phyloP scores from a whole-genome alignment of 2,329 filamentous ascomycete genomes.

The Dactylellina parvicollis region DNA sequence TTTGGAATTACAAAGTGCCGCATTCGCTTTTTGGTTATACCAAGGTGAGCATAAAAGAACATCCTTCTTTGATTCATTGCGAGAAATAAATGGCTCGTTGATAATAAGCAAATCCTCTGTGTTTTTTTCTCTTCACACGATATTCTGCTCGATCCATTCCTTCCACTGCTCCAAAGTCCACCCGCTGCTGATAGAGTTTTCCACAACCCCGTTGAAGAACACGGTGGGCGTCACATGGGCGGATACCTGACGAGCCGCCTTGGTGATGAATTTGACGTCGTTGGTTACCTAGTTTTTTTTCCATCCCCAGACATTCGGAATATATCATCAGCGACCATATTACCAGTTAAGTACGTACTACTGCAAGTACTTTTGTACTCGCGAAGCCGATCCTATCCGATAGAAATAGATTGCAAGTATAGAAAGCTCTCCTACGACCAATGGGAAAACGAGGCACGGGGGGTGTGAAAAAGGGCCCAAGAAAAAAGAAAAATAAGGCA shows the following conservation, averaged over 20 bases:
- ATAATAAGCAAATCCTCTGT: conserved; percentile 12
- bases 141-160: conserved; percentile 78
- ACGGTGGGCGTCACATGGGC: conserved; percentile 93
- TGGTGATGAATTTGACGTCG: conserved; percentile 84
- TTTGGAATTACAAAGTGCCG: no score
- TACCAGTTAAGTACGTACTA: no score
- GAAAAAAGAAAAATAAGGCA: conserved; percentile 10
- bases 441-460: background rate
- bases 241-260: conserved; percentile 79
- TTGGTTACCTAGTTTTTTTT: conserved; percentile 70
- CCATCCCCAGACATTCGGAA: conserved; percentile 5
- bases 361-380: no score
- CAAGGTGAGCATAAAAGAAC: no score
- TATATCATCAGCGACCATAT: conserved; percentile 27
- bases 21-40: no score
- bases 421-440: no score
- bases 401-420: conserved; percentile 19
- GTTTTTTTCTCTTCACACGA: conserved; percentile 62
- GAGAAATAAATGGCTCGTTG: background rate
- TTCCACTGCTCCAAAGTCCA: conserved; percentile 85
- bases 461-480: background rate
- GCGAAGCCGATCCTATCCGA: conserved; percentile 28
- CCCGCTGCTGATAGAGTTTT: conserved; percentile 78
- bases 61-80: no score
- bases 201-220: conserved; percentile 85